phyloP scores from a whole-genome alignment of 1,284 basidiomycete species.

The Athelia psychrophila region DNA sequence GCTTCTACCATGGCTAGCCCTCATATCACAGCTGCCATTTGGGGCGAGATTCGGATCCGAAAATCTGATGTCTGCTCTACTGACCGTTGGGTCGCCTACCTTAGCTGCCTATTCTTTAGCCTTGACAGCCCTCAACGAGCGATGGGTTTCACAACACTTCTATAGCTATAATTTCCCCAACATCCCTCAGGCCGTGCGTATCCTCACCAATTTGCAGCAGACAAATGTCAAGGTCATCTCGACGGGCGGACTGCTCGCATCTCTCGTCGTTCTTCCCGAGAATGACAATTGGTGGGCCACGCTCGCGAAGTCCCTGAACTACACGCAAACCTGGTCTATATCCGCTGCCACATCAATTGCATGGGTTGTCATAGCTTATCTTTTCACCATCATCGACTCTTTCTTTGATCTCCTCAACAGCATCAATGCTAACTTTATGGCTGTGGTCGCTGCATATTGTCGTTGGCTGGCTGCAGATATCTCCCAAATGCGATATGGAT shows the following conservation, averaged over 20 bases:
- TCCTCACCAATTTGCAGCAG: slow-evolving; percentile 34
- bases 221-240: slow-evolving; percentile 25
- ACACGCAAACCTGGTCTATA: slow-evolving; percentile 36
- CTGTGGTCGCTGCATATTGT: slow-evolving; percentile 42
- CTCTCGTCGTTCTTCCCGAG: slow-evolving; percentile 31
- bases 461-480: slow-evolving; percentile 36
- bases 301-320: slow-evolving; percentile 25
- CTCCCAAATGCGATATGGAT: slow-evolving; percentile 34
- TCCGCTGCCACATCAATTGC: slow-evolving; percentile 33
- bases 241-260: slow-evolving; percentile 23
- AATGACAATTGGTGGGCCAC: slow-evolving; percentile 34
- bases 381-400: slow-evolving; percentile 37
- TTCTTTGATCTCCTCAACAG: slow-evolving; percentile 15
- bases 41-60: slow-evolving; percentile 29
- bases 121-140: slow-evolving; percentile 32
- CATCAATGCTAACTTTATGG: slow-evolving; percentile 28
- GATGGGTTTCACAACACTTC: slow-evolving; percentile 30
- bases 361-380: slow-evolving; percentile 41
- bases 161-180: slow-evolving; percentile 27
- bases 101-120: slow-evolving; percentile 35
- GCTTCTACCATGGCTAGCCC: slow-evolving; percentile 42
- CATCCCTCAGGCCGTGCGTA: slow-evolving; percentile 20
- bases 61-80: slow-evolving; percentile 12
- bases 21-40: slow-evolving; percentile 42
- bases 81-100: slow-evolving; percentile 31